These are phyloP conservation scores for Salvia rosmarinus DNA, from an alignment of 257 asterid species.

Conservation along the genomic window DNA sequence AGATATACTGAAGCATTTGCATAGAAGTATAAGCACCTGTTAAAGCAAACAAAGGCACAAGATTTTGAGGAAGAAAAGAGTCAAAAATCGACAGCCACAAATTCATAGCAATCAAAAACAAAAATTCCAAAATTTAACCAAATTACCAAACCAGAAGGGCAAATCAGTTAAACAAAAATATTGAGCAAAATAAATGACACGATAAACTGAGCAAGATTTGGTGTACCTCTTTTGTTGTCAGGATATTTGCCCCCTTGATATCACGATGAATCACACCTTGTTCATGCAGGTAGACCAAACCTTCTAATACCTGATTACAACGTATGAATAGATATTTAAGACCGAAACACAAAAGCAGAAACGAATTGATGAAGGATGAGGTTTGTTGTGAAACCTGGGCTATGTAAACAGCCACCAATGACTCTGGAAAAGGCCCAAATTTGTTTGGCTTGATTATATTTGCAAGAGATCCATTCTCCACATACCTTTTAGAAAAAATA, in stretches of 20 bases:
- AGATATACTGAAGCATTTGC: background rate
- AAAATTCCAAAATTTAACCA: background rate
- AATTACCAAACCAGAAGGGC: constrained; percentile 6
- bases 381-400: constrained; percentile 73
- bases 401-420: constrained; percentile 91
- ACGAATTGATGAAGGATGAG: constrained; percentile 25
- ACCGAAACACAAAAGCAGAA: constrained; percentile 26
- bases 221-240: constrained; percentile 93
- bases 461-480: constrained; percentile 99
- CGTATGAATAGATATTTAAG: constrained; percentile 26
- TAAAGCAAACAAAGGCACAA: constrained; percentile 17
- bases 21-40: constrained; percentile 14
- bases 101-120: background rate
- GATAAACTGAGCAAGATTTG: constrained; percentile 5
- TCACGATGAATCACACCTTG: constrained; percentile 99
- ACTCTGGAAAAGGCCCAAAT: constrained; percentile 99
- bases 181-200: constrained; percentile 6
- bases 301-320: constrained; percentile 86
- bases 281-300: constrained; percentile 94
- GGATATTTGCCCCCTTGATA: constrained; percentile 98
- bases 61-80: background rate
- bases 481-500: constrained; percentile 60
- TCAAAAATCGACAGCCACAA: background rate
- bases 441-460: constrained; percentile 95
- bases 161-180: constrained; percentile 6